Base-by-base conservation (phyloP, 164 flowering plant species). In the Echeveria elegans region DNA sequence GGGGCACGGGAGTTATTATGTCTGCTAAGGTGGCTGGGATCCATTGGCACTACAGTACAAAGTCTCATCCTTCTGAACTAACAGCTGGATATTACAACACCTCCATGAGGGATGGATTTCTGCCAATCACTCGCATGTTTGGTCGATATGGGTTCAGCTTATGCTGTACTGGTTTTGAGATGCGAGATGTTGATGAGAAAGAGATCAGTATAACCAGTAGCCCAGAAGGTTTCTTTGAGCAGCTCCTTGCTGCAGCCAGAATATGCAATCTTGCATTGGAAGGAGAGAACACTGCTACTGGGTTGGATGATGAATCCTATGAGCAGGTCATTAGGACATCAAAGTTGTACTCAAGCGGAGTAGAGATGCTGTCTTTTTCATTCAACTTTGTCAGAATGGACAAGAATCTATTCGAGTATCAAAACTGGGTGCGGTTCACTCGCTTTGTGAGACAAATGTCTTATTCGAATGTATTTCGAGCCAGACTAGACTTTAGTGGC, bases 11-110 rank as follows among this genome's bases (percentile, higher is more conserved):
- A 62, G 79, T 78, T 28, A 70, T 58, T 36, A 63, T 74, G 30
- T 83, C 84, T 3, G 88, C 76, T 9, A 89, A 90, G 73, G 71
- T 90, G 16, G 82, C 84, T n/a, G 82, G 76, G 15, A 74, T 83
- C 31, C 84, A 85, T 74, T 85, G 89, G 87, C 86, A 81, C 32
- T 86, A 84, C 45, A 56, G 66, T 15, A 79, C 85, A 24, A 26
- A 69, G 34, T 83, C 89, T 41, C 90, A 84, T 67, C 79, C 90
- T 19, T 74, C 90, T 14, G 91, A 88, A 74, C 41, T 86, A 36
- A 86, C 88, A 15, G 84, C 93, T 48, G 89, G 96, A 16, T 86
- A 85, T 53, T 85, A 85, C 73, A 87, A 87, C 56, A 83, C 86
- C 18, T 69, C 71, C 19, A 60, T 14, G 7, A 76, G 87, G 68